Evolutionary conservation across 139 green algal genomes (phyloP).

Genomic region (Coelastrella sp.): DNA sequence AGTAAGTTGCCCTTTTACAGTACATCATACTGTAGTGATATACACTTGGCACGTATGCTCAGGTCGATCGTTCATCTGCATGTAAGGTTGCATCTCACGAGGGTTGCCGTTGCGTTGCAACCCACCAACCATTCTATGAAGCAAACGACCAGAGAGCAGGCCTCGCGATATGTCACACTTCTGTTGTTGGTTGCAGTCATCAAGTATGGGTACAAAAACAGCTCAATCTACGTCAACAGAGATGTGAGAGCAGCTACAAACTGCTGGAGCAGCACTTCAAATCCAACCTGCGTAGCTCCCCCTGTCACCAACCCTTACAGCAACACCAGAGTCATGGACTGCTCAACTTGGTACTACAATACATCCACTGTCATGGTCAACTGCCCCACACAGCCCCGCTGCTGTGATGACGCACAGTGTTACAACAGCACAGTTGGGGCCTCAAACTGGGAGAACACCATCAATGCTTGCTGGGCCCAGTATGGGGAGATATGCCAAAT

Average conservation of each 20-base stretch:
- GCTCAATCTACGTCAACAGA: background rate
- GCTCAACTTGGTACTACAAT: slow-evolving; percentile 24
- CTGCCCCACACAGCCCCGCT: slow-evolving; percentile 2
- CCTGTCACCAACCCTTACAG: background rate
- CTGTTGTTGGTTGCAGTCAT: background rate
- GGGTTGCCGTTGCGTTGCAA: too few relatives aligned
- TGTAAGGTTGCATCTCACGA: too few relatives aligned
- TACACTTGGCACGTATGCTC: too few relatives aligned
- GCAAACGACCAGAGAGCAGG: too few relatives aligned
- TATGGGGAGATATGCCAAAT: background rate
- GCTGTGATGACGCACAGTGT: slow-evolving; percentile 23
- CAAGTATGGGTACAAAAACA: slow-evolving; percentile 13
- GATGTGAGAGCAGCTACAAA: background rate
- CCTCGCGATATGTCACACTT: too few relatives aligned
- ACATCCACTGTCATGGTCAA: background rate
- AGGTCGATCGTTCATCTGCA: too few relatives aligned
- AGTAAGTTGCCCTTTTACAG: too few relatives aligned
- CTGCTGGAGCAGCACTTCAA: background rate
- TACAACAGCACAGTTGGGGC: background rate
- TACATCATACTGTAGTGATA: too few relatives aligned
- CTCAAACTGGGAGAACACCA: background rate
- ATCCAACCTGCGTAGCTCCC: background rate
- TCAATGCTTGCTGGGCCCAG: background rate
- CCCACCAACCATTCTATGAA: too few relatives aligned
- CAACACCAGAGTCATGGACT: background rate